A percentile compares a stretch with the other conserved stretches of the same genome.
Evolutionary conservation across 139 green algal species (phyloP).

Genomic region (Ulvella scutata): DNA sequence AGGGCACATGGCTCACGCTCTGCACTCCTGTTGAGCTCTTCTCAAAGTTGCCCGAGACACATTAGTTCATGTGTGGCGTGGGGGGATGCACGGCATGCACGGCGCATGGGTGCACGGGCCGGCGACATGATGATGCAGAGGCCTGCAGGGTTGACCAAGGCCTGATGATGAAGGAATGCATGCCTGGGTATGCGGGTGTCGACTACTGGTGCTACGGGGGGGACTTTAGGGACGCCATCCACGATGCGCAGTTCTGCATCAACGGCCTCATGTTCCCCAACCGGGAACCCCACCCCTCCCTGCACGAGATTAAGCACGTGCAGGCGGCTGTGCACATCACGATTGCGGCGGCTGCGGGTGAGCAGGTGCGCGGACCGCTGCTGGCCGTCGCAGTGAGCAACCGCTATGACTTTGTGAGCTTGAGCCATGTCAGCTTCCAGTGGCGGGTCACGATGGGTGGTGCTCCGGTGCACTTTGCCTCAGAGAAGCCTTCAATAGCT

Average conservation of each 20-base stretch:
- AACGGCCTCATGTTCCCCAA: slow-evolving; percentile 88
- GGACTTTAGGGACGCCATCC: slow-evolving; percentile 78
- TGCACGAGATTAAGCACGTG: slow-evolving; percentile 34
- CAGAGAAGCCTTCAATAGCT: too few relatives aligned
- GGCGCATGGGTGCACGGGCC: too few relatives aligned
- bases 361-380: neutral
- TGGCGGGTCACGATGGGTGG: slow-evolving; percentile 44
- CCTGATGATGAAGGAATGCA: slow-evolving; percentile 21
- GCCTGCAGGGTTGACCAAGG: slow-evolving; percentile 64
- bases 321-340: slow-evolving; percentile 36
- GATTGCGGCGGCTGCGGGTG: neutral
- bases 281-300: slow-evolving; percentile 48
- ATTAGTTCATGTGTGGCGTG: too few relatives aligned
- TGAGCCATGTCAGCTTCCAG: slow-evolving; percentile 21
- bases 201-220: slow-evolving; percentile 81
- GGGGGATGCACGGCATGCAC: too few relatives aligned
- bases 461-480: slow-evolving; percentile 7
- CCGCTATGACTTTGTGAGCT: slow-evolving; percentile 37
- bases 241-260: slow-evolving; percentile 90
- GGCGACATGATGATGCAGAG: neutral
- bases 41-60: too few relatives aligned
- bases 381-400: slow-evolving; percentile 16
- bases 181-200: neutral
- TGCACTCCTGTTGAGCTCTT: too few relatives aligned
- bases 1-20: too few relatives aligned